Evolutionary conservation across 1,284 basidiomycete species (phyloP), one percentile per base, ranked within the genome.

Genomic region (Austroboletus novae-zelandiae): DNA sequence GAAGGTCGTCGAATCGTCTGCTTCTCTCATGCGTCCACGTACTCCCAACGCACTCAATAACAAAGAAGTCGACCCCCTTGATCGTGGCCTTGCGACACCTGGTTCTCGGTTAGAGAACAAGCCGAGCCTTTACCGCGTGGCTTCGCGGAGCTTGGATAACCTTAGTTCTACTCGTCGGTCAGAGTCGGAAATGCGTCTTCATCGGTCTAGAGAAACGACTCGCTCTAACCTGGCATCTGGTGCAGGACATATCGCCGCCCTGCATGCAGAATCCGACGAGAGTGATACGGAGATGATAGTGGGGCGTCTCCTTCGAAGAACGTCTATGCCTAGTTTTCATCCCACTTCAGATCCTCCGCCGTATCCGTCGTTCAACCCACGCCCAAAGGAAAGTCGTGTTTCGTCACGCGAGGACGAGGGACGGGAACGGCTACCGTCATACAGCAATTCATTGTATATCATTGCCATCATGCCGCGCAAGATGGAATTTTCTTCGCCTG

Each of bases 401-500:
- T 47, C 32, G 37, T 47, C 51, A 30, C 53, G 36, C 23, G 59
- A 59, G 18, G 54, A 55, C 2, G 95, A 98, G 64, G 96, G 92
- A 18, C 72, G 61, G 36, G 96, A 99, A 71, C 71, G 69, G 39
- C 77, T 99, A 3, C 96, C 97, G 0, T 40, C 61, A 2, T 99
- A 99, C 70, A 81, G 77, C 57, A 98, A 97, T 71, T 65, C 74
- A 40, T 83, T 98, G 14, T 88, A 93, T 66, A 83, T 99, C 58
- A 80, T 85, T 45, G 92, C 89, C 2, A 81, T 88, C 54, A 80
- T 99, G 73, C 89, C 90, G 5, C 83, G 92, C 46, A 99, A 99
- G 78, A 84, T 96, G 86, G 96, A 99, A 75, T 98, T 99, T 66
- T 75, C 71, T 1, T 74, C 80, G 14, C 92, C 94, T 0, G 92